These are phyloP conservation scores for Rhodotorula sp. DNA, from an alignment of 1,284 basidiomycete genomes.

Conservation along the genomic window DNA sequence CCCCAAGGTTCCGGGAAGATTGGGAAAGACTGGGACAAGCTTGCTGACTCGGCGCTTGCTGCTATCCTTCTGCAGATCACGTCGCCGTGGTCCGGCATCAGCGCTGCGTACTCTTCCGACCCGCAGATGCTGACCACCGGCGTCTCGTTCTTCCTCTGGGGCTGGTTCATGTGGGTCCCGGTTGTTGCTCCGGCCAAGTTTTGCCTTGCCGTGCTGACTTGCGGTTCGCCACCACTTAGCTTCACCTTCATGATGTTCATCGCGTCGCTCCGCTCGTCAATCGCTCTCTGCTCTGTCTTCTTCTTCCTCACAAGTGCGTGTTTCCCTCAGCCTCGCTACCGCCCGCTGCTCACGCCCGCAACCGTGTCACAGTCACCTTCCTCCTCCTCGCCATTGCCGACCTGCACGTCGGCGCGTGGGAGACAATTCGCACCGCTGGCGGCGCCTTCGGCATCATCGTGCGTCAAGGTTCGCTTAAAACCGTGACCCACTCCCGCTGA, in stretches of 20 bases:
- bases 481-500: neutral
- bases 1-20: too few species aligned
- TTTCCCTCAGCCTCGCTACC: slow-evolving; percentile 16
- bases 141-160: slow-evolving; percentile 54
- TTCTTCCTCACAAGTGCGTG: slow-evolving; percentile 62
- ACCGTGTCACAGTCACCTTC: slow-evolving; percentile 11
- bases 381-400: slow-evolving; percentile 36
- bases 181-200: neutral
- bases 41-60: neutral
- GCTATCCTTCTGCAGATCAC: slow-evolving; percentile 39
- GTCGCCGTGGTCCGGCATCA: slow-evolving; percentile 56
- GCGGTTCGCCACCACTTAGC: slow-evolving; percentile 60
- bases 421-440: slow-evolving; percentile 61
- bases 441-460: slow-evolving; percentile 54
- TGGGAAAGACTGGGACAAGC: neutral
- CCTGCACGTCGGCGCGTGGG: slow-evolving; percentile 42
- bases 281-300: slow-evolving; percentile 66
- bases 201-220: neutral
- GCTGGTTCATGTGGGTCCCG: slow-evolving; percentile 7
- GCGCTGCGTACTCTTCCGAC: slow-evolving; percentile 45
- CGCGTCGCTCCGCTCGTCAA: slow-evolving; percentile 65
- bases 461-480: neutral
- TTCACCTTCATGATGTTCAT: slow-evolving; percentile 61
- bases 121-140: too few species aligned
- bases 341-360: neutral